Evolutionary conservation across 257 asterid species (phyloP).

Genomic region (Solanum lycopersicoides): DNA sequence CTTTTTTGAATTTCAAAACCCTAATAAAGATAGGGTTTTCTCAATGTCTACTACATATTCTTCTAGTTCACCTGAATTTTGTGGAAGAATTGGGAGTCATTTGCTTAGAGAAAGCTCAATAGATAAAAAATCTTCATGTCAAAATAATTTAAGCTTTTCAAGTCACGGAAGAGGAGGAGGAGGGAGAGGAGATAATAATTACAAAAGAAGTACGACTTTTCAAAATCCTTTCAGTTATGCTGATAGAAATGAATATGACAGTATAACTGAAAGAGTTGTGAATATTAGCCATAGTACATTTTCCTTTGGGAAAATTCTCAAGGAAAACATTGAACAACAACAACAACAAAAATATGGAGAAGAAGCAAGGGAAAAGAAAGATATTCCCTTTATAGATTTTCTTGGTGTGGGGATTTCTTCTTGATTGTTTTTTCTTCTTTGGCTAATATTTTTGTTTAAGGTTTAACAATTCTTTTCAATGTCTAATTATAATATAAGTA

Average conservation of each 20-base stretch:
- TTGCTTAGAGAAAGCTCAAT: neutral
- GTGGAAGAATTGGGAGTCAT: constrained; percentile 13
- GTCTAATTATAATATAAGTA: neutral
- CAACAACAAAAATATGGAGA: constrained; percentile 8
- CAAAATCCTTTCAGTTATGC: constrained; percentile 17
- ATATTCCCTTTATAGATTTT: constrained; percentile 81
- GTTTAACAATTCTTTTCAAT: neutral
- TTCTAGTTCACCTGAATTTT: constrained; percentile 9
- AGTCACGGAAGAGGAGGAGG: neutral
- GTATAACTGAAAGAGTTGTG: neutral
- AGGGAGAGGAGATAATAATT: neutral
- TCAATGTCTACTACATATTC: constrained; percentile 28
- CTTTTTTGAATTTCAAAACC: constrained; percentile 29
- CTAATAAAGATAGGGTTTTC: constrained; percentile 29
- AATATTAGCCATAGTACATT: neutral
- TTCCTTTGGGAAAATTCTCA: constrained; percentile 6
- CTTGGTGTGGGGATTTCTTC: constrained; percentile 89
- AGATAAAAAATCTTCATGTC: neutral
- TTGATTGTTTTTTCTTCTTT: constrained; percentile 5
- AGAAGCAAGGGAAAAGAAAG: constrained; percentile 32
- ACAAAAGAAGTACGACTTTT: neutral
- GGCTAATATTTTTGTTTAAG: neutral
- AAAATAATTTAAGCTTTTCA: constrained; percentile 15
- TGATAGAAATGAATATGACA: neutral
- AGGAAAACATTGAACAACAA: constrained; percentile 8